Evolutionary conservation across 768 basidiomycete species (phyloP).

Genomic region (Lactarius sanguifluus): DNA sequence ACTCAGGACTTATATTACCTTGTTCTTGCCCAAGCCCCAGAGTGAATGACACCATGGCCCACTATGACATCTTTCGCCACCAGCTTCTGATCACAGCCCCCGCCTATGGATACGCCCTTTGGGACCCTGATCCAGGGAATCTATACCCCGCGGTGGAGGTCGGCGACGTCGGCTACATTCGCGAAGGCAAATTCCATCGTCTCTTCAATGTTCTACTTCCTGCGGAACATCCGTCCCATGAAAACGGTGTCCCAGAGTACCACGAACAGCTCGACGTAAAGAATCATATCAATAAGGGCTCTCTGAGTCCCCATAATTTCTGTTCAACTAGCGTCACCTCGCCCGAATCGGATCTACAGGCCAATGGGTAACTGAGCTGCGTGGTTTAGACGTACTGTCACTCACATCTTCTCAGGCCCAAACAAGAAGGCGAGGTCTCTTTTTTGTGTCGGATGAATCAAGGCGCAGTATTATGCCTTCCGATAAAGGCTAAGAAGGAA

Average conservation of each 20-base stretch:
- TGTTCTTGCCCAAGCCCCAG: background rate
- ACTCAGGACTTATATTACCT: background rate
- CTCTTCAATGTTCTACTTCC: constrained; percentile 1
- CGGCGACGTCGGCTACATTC: background rate
- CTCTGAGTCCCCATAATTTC: background rate
- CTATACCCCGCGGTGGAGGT: background rate
- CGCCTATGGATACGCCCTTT: background rate
- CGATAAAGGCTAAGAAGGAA: background rate
- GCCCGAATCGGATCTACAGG: background rate
- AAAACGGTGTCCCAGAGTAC: background rate
- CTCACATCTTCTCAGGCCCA: background rate
- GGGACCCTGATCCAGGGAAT: background rate
- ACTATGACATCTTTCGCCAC: constrained; percentile 3
- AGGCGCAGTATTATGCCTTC: background rate
- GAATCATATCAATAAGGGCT: background rate
- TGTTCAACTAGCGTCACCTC: background rate
- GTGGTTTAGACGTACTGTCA: background rate
- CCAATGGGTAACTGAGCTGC: background rate
- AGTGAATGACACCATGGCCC: background rate
- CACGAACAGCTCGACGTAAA: background rate
- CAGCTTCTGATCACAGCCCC: background rate
- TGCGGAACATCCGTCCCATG: background rate
- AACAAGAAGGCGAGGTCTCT: background rate
- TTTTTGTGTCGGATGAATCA: background rate
- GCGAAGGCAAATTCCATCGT: background rate